Base-by-base conservation (phyloP, 1,139 yeast genomes). In the Hemisphaericaspora subhashii region DNA sequence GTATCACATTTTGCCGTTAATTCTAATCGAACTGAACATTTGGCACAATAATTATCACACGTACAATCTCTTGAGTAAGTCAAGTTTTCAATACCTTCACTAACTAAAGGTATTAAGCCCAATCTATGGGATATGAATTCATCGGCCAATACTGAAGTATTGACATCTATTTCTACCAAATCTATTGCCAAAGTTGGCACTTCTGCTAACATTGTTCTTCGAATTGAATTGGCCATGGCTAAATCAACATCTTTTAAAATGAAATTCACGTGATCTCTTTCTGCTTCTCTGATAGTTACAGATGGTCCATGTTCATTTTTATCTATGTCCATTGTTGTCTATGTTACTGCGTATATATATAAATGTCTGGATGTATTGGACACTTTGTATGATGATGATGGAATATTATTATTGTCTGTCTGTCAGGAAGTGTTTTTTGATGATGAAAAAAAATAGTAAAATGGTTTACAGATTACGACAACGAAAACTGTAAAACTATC, bases 161-260 rank as follows among this genome's bases (percentile, higher is more conserved):
- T 92, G 44, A 79, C 81, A 55, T 89, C 96, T 47, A 94, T 85
- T 61, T 94, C 98, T 38, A 94, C 98, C 50, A 92, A 77, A 60
- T 94, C 99, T 46, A 94, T 90, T 40, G 98, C 98, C 51, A 83
- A 61, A 1, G 98, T 92, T 22, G 98, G 98, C 40, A 92, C 94
- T 63, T 94, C 99, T 1, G 97, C 90, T 48, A 92, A 75, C 87
- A 94, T 89, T 36, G 86, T 80, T 59, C 99, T 75, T 54, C 99
- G 78, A 27, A 94, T 55, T 21, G 98, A 86, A 72, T 94, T 94
- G 18, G 98, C 98, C 57, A 92, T 72, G 44, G 97, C 79, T 46
- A 94, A 65, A 57, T 92, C 98, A 35, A 89, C 94, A 55, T 88
- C 89, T 41, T 87, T 79, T 45, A 94, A 67, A 38, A 90, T 88